Evolutionary conservation across 202 grass and related monocot species (phyloP), one percentile per base, ranked within the genome.

Genomic region (Saccharum hybrid): DNA sequence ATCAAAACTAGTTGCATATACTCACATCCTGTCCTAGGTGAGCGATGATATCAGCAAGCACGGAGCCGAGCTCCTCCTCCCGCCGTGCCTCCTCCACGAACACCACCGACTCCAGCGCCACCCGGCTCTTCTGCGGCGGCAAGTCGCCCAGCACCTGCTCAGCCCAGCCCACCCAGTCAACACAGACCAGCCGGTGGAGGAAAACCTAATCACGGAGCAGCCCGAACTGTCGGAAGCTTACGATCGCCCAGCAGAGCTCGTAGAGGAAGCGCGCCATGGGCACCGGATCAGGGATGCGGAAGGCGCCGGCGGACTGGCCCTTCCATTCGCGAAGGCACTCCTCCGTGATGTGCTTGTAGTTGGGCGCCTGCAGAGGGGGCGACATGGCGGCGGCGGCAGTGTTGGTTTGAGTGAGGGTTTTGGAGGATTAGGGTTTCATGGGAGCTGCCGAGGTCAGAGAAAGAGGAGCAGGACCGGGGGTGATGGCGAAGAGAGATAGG

Each of bases 11-110:
- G 22, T 48, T 52, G 36, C 30, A 14, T 62, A 76, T 74, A 93
- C 93, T 94, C 68, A 99, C 96, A 90, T 99, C 96, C 84, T 94
- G 93, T 36, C 91, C 96, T 75, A 99, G 85, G 84, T 99, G 96
- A 26, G 96, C 89, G 15, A 99, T 82, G 88, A 94, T 96, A 85
- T 99, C 96, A 7, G 89, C 91, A n/a, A 96, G 83, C 34, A 90
- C 81, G 23, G 96, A 99, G 6, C 89, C 84, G 37, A 91, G 80
- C 76, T 99, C 91, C 84, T 85, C 91, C 79, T 85, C 87, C 31
- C 73, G 86, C 69, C 74, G 78, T 7, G 52, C 61, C 88, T 99
- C 89, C 83, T 96, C 89, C 51, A 65, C 75, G 56, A 99, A 99
- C 49, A 82, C 91, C 66, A 94, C 93, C 36, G 96, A 94, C 46